phyloP scores from a whole-genome alignment of 305 asterid species.

The Withania somnifera region DNA sequence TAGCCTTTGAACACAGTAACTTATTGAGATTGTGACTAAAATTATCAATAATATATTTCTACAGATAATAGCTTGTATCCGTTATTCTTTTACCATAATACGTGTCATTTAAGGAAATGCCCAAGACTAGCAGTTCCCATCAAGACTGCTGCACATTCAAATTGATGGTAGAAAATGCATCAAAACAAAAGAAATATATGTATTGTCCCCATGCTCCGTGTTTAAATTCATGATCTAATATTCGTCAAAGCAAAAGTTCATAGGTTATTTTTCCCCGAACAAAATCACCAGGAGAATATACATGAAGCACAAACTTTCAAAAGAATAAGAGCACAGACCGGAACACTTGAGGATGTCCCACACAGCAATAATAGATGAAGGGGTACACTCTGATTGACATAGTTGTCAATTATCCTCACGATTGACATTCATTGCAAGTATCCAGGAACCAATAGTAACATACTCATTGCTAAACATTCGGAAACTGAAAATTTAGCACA shows the following conservation, averaged over 20 bases:
- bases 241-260: neutral
- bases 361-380: constrained; percentile 77
- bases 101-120: neutral
- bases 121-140: neutral
- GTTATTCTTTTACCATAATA: neutral
- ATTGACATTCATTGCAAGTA: constrained; percentile 96
- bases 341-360: constrained; percentile 99
- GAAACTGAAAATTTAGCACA: constrained; percentile 44
- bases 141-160: neutral
- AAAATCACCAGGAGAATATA: neutral
- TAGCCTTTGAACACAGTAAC: neutral
- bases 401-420: constrained; percentile 64
- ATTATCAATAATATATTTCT: neutral
- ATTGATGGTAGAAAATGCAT: neutral
- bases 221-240: neutral
- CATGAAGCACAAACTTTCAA: neutral
- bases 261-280: neutral
- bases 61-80: neutral
- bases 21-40: neutral
- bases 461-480: constrained; percentile 99
- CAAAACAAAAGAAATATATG: neutral
- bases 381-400: constrained; percentile 59
- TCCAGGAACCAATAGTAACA: constrained; percentile 99
- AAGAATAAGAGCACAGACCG: constrained; percentile 31
- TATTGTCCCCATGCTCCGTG: neutral